Base-by-base conservation (phyloP, 257 asterid species). In the Misopates orontium region DNA sequence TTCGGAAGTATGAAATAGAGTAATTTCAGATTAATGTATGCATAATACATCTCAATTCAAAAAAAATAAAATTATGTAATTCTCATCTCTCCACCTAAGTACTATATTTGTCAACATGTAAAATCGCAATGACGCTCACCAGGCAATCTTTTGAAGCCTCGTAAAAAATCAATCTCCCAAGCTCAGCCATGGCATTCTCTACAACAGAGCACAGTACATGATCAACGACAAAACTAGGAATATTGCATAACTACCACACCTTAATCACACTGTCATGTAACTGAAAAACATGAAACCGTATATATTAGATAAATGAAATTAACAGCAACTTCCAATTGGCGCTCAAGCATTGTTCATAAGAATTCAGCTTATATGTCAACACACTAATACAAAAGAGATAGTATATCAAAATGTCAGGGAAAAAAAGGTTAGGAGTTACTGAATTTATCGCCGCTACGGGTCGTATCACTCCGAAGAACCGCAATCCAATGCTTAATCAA, bases 101-200 rank as follows among this genome's bases (percentile, higher is more conserved):
- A 32, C 44, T 22, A 41, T n/a, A n/a, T n/a, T 56, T 42, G 22
- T 15, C 7, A 55, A 14, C 55, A 45, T 25, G 8, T 5, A 32
- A 31, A 49, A 53, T 20, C 32, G 56, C 24, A 12, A 39, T 62
- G 22, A 28, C 68, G 40, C 95, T 79, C 75, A 92, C 99, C 95
- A 90, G 84, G 83, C 96, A 94, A 59, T 94, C 97, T 79, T 96
- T 83, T 61, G 99, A 86, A 52, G 99, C 99, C 78, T 94, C 99
- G 41, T 90, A 94, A 11, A 90, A 68, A 50, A 94, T 83, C 80
- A 94, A 77, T 80, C 99, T 94, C 70, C 99, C 99, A 22, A 94
- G 93, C 89, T 94, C 99, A 55, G 99, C 97, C 96, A 94, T 85
- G 41, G 99, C 97, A 79, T 73, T 88, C 74, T 73, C 99, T 94